These are phyloP conservation scores for Pleoardoris graminearum DNA, from an alignment of 2,329 filamentous ascomycete genomes.

Conservation along the genomic window DNA sequence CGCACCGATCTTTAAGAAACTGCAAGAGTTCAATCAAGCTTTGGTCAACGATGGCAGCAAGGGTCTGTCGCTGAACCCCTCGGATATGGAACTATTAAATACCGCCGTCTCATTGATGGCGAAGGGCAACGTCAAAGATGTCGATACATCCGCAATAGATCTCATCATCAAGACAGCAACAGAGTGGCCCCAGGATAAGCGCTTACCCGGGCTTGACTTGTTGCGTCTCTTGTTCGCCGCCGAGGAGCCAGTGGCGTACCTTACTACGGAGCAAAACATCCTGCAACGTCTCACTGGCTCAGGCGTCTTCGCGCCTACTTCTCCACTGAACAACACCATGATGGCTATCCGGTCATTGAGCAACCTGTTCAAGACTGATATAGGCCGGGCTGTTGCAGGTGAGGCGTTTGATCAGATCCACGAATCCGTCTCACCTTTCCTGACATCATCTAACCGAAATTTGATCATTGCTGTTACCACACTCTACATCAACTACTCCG, in stretches of 20 bases:
- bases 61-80: constrained; percentile 71
- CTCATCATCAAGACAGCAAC: constrained; percentile 73
- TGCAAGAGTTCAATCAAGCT: constrained; percentile 73
- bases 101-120: constrained; percentile 67
- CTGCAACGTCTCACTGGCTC: constrained; percentile 62
- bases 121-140: constrained; percentile 38
- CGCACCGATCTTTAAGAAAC: constrained; percentile 73
- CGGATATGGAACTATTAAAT: constrained; percentile 67
- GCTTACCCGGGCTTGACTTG: constrained; percentile 83
- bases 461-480: constrained; percentile 82
- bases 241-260: constrained; percentile 66
- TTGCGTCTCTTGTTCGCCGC: constrained; percentile 78
- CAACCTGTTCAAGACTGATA: constrained; percentile 78
- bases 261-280: constrained; percentile 60
- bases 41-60: constrained; percentile 73
- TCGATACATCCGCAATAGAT: constrained; percentile 59
- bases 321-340: constrained; percentile 81
- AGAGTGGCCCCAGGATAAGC: constrained; percentile 77
- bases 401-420: constrained; percentile 64
- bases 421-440: constrained; percentile 64
- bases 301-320: constrained; percentile 60
- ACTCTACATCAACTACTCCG: constrained; percentile 80
- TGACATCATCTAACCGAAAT: constrained; percentile 68
- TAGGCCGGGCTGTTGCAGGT: constrained; percentile 66
- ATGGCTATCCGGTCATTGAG: constrained; percentile 79